Base-by-base conservation (phyloP, 352 stramenopile species). In the Pythium brassicae region DNA sequence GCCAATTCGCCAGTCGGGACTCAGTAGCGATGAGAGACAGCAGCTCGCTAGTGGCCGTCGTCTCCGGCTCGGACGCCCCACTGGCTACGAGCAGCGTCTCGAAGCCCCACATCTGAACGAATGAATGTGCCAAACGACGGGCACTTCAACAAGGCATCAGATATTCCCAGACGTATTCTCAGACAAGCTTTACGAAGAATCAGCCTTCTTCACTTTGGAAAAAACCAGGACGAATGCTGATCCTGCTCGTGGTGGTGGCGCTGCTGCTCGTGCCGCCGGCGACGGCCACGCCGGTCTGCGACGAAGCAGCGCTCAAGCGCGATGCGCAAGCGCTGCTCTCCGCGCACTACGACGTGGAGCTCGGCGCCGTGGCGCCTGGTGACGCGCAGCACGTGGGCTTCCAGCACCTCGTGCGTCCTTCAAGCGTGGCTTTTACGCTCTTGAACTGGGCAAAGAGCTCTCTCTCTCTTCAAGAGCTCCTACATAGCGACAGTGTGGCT, bases 321-420 rank as follows among this genome's bases (percentile, higher is more conserved):
- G 61, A 86, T 22, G 84, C 84, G 9, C 53, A 61, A 35, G 45
- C 47, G 17, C 42, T 87, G 0, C 69, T 94, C 17, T 53, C 26
- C 15, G 50, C 57, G 12, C 71, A 87, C 46, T 77, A 80, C 44
- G 84, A 94, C 55, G 64, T 82, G 54, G 76, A 90, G 50, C 48
- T 94, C 17, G 80, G 83, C 51, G 84, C 80, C n/a, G 74, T 88
- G 14, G 64, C 72, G 14, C 78, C 82, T 3, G 84, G 76, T 0
- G 63, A 68, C 40, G 39, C 57, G 5, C 56, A 68, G 17, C 53
- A 76, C 56, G 73, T 86, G 52, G 82, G 82, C 44, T 94, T 94
- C 55, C 82, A 94, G 60, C 72, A 94, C 55, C 53, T 94, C 53
- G 84, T 94, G 58, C 35, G 66, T 57, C 8, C 9, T 9, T 20